phyloP scores from a whole-genome alignment of 306 rosid species.

The Gillenia trifoliata region DNA sequence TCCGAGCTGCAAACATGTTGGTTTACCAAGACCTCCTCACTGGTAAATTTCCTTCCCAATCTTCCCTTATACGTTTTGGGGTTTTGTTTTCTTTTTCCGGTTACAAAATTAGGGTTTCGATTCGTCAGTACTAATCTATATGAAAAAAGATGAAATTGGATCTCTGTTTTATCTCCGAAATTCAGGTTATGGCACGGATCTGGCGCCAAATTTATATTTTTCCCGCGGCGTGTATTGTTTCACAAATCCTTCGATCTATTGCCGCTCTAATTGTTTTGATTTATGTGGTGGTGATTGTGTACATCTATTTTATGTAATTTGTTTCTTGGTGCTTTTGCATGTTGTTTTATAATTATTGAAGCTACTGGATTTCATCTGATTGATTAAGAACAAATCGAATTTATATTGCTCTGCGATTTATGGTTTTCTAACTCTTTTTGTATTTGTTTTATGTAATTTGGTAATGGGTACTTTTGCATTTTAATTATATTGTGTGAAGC shows the following conservation, averaged over 20 bases:
- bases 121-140: neutral
- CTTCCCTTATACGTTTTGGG: neutral
- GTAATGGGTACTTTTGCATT: neutral
- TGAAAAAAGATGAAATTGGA: neutral
- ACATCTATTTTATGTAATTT: neutral
- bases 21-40: constrained; percentile 60
- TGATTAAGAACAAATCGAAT: neutral
- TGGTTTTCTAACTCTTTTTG: neutral
- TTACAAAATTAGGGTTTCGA: neutral
- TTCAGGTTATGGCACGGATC: constrained; percentile 4
- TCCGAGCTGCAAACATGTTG: constrained; percentile 54
- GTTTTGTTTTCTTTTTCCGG: neutral
- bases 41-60: constrained; percentile 21
- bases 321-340: neutral
- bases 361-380: neutral
- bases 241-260: neutral
- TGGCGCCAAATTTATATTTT: neutral
- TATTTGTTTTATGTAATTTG: neutral
- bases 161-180: neutral
- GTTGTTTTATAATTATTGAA: neutral
- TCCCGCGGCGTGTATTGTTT: neutral
- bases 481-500: no score
- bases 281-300: neutral
- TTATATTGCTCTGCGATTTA: neutral
- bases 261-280: neutral